These are phyloP conservation scores for Kandelia obovata DNA, from an alignment of 345 rosid genomes.

Conservation along the genomic window DNA sequence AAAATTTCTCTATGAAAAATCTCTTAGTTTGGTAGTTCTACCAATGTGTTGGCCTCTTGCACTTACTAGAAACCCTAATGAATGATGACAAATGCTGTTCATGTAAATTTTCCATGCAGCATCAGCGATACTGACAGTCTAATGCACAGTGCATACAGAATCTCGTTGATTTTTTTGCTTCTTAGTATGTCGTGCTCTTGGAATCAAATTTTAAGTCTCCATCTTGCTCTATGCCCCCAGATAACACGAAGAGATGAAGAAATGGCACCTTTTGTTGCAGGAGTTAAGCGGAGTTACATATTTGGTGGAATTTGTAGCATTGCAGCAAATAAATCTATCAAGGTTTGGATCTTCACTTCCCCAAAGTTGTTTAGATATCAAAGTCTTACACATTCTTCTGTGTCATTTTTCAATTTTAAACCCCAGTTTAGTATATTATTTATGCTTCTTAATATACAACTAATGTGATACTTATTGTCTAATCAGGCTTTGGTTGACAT, in stretches of 20 bases:
- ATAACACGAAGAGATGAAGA: conserved; percentile 95
- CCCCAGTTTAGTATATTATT: background rate
- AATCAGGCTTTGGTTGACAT: conserved; percentile 77
- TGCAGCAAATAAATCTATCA: conserved; percentile 82
- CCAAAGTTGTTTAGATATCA: conserved; percentile 6
- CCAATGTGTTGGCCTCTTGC: too few relatives aligned
- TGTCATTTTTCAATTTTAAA: conserved; percentile 4
- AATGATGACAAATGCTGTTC: too few relatives aligned
- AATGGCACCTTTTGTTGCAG: conserved; percentile 81
- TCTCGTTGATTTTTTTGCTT: too few relatives aligned
- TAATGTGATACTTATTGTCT: conserved; percentile 19
- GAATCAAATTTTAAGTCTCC: conserved; percentile 14
- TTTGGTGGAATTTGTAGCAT: conserved; percentile 92
- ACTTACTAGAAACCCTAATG: too few relatives aligned
- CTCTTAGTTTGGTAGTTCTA: too few relatives aligned
- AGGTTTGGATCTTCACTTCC: conserved; percentile 45
- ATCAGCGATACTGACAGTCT: too few relatives aligned
- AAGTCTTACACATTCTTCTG: background rate
- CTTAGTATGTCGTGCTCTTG: background rate
- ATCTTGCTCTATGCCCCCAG: conserved; percentile 33
- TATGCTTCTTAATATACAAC: background rate
- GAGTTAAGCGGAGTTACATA: conserved; percentile 69
- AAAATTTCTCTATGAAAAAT: too few relatives aligned
- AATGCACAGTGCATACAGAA: too few relatives aligned
- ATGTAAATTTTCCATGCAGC: too few relatives aligned